Evolutionary conservation across 768 basidiomycete genomes (phyloP), one percentile per base, ranked within the genome.

Genomic region (Termitomyces sp.): DNA sequence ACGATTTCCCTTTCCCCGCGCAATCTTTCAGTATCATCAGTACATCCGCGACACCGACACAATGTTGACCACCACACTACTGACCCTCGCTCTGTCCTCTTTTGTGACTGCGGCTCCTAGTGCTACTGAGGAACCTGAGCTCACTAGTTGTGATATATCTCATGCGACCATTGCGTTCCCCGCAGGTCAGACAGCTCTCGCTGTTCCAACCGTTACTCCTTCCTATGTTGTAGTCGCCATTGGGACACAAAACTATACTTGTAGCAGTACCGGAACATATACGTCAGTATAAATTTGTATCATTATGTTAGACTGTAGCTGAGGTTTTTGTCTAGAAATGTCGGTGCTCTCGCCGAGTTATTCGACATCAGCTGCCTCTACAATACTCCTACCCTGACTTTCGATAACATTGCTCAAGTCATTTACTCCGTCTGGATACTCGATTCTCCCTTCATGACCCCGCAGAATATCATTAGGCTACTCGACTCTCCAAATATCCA

Each of bases 201-300:
- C 72, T 6, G 62, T 68, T 7, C 79, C 78, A 12, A 67, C 65
- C 10, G 63, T 57, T 26, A 57, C 70, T 8, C 72, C 72, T 2
- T 73, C 70, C 9, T 79, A 71, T 57, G 72, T 83, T 47, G 66
- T 74, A 7, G 70, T 73, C 16, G 70, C 73, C 18, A 72, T 82
- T 53, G 79, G 81, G 28, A 72, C 76, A 35, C 83, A 84, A 66
- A 83, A 84, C 63, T 85, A 84, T 63, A 83, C 80, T 22, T 84
- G 83, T 64, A 59, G 59, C 22, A 53, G 5, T 6, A 30, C 5
- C 7, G 30, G 30, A 30, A 30, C 6, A 30, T 26, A 7, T 30
- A 30, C 7, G 30, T 7, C 4, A 30, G 4, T 30, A 30, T 30
- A 30, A 7, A 30, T 30, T 7, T 24, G 28, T 56, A 16, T 32